Base-by-base conservation (phyloP, 768 basidiomycete species). In the Tricholoma sp. region DNA sequence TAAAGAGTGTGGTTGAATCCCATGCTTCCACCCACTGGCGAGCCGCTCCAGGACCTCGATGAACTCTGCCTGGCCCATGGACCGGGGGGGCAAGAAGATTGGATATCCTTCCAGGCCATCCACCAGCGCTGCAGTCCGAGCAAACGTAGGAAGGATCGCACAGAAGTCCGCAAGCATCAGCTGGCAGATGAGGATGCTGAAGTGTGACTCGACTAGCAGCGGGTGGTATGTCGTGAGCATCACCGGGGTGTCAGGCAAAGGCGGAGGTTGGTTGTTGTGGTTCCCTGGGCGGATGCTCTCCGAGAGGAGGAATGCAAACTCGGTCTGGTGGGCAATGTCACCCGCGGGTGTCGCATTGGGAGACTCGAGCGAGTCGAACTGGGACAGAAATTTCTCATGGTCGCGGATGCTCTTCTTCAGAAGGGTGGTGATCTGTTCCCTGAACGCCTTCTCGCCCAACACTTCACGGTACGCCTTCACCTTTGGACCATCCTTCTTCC, bases 181-280 rank as follows among this genome's bases (percentile, higher is more conserved):
- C 41, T 83, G 76, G 61, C 85, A 84, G 59, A 93, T 77, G 32
- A 95, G 77, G 54, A 92, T 77, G 61, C 83, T 88, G 74, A 88
- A 95, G 66, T 90, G 86, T 4, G 91, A 86, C 67, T 95, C 93
- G 57, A 94, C 87, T 51, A 94, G 82, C 54, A 95, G 80, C 12
- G 93, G 93, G 63, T 95, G 93, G 65, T 94, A 95, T 0, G 93
- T 92, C 52, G 93, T 91, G 74, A 90, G 89, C 65, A 82, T 78
- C n/a, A 82, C 70, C 0, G 85, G 83, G 2, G 76, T 63, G 39
- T 83, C 76, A 12, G 80, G 65, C 49, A 78, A 64, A 50, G 63
- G 65, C 11, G 69, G 66, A 6, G 69, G 63, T 34, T 60, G 62
- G 57, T 64, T 67, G 54, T 63, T 57, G 54, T 82, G 82, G 58